Evolutionary conservation across 2,329 filamentous ascomycete species (phyloP).

Genomic region (Mycocentrospora acerina): DNA sequence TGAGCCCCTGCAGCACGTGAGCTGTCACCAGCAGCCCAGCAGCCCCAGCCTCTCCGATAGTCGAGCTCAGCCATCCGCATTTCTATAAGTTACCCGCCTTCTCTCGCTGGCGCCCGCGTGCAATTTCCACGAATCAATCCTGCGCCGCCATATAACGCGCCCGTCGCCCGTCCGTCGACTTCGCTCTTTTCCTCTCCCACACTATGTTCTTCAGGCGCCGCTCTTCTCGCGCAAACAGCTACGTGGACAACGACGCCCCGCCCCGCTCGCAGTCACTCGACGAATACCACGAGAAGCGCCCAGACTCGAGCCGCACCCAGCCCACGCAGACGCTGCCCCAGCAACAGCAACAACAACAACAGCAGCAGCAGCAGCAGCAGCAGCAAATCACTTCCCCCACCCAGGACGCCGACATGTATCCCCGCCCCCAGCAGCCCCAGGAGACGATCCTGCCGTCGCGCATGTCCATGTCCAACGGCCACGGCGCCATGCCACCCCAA

Average conservation of each 20-base stretch:
- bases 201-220: constrained; percentile 55
- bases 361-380: constrained; percentile 33
- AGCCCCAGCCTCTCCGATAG: too few relatives aligned
- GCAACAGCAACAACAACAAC: constrained; percentile 32
- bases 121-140: too few relatives aligned
- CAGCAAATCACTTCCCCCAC: constrained; percentile 11
- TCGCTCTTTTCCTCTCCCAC: constrained; percentile 18
- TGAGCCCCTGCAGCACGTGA: too few relatives aligned
- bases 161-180: constrained; percentile 16
- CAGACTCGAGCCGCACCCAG: constrained; percentile 42
- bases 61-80: too few relatives aligned
- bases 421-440: constrained; percentile 46
- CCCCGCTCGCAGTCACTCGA: constrained; percentile 44
- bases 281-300: constrained; percentile 44
- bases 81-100: too few relatives aligned
- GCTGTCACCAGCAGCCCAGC: too few relatives aligned
- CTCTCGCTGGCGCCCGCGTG: too few relatives aligned
- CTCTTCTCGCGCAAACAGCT: constrained; percentile 49
- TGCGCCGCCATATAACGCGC: constrained; percentile 24
- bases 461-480: constrained; percentile 16
- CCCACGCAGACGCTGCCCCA: too few relatives aligned
- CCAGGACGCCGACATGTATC: constrained; percentile 47
- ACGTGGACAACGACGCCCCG: constrained; percentile 50
- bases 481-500: constrained; percentile 24
- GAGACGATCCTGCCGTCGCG: constrained; percentile 31